Base-by-base conservation (phyloP, 2,329 filamentous ascomycete species). In the Curvularia verruculosa region DNA sequence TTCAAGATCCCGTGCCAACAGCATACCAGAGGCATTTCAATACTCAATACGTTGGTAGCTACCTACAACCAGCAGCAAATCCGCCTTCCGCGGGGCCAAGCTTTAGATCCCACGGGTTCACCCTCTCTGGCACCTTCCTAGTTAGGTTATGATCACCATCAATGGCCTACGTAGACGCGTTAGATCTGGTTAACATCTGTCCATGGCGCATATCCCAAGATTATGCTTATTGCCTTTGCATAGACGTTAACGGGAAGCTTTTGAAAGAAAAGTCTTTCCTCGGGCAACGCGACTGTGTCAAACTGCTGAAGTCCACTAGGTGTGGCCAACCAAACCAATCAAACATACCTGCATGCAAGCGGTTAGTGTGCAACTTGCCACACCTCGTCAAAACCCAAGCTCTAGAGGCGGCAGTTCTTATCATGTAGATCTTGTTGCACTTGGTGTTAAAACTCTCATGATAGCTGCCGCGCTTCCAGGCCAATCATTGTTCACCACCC, bases 61-160 rank as follows among this genome's bases (percentile, higher is more conserved):
- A 59, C 31, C 60, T 58, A 59, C 52, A 49, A 45, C 51, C 50
- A 54, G 26, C 48, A 50, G 26, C 55, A 41, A 46, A 40, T 49
- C n/a, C 39, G 18, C 26, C 29, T 43, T 46, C 66, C 61, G 60
- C 61, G 60, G 58, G 43, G 29, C 46, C 34, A 23, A 52, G 40
- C 24, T 18, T 40, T 36, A 39, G 46, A 47, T 51, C 37, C 34
- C 34, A 31, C 40, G 24, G 24, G 52, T 59, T 26, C 21, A 40
- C 36, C 29, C 26, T 36, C 9, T 36, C 45, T 54, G 24, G 18
- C 49, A 68, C 67, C 67, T 70, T 65, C 67, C 67, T 64, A 23
- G 52, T 60, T 44, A 10, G 46, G 52, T 12, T 39, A 63, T 21
- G 62, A 55, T 49, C 36, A 34, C 46, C 52, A 52, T 21, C 51